Percentiles rank a stretch among this genome's conserved stretches.
phyloP scores from a whole-genome alignment of 2,329 filamentous ascomycete species.

The Myriangium duriaei region DNA sequence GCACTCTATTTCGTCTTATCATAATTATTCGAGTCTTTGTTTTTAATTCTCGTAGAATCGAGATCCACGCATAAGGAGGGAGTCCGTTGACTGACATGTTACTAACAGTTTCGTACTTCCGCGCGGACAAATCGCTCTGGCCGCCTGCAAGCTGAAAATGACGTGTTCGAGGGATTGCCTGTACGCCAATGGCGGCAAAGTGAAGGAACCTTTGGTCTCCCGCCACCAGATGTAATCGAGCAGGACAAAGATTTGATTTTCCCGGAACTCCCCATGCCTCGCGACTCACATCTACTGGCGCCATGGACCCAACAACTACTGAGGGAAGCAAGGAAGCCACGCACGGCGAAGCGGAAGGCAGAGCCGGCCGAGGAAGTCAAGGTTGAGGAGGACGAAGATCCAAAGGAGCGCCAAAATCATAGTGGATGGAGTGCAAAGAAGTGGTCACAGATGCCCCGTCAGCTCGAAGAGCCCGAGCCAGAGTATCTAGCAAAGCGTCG shows the following conservation, averaged over 20 bases:
- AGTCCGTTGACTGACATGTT: not conserved
- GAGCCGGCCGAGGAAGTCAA: conserved; percentile 51
- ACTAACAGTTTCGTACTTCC: conserved; percentile 40
- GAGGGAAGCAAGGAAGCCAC: conserved; percentile 65
- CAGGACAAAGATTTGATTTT: conserved; percentile 55
- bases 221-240: conserved; percentile 49
- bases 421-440: conserved; percentile 44
- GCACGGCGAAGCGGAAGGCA: conserved; percentile 59
- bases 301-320: conserved; percentile 73
- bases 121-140: conserved; percentile 46
- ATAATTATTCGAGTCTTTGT: too few species aligned
- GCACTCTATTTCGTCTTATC: too few species aligned
- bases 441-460: conserved; percentile 44
- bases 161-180: conserved; percentile 62
- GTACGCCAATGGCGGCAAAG: conserved; percentile 82
- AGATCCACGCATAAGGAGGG: too few species aligned
- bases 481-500: conserved; percentile 51
- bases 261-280: conserved; percentile 78
- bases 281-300: conserved; percentile 65
- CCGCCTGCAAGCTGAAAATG: conserved; percentile 49
- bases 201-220: conserved; percentile 34
- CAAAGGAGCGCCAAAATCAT: conserved; percentile 20
- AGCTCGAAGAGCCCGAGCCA: conserved; percentile 45
- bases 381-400: conserved; percentile 25
- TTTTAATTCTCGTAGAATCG: too few species aligned